These are phyloP conservation scores for Claviceps sorghi DNA, from an alignment of 2,329 filamentous ascomycete genomes.

Conservation along the genomic window DNA sequence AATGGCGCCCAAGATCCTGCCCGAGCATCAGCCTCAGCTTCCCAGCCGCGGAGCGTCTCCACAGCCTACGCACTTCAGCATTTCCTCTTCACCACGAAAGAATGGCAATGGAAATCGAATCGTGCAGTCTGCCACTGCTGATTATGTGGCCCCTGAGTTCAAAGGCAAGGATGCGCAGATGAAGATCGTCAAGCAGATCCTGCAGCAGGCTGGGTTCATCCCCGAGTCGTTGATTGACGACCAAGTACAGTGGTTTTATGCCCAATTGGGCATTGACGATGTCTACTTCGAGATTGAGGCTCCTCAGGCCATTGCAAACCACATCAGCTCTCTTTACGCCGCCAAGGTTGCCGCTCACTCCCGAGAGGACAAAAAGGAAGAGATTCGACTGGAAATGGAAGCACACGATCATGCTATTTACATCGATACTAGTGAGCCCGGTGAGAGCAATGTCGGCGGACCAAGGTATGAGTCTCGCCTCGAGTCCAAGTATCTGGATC, in stretches of 20 bases:
- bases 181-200: constrained; percentile 67
- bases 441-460: constrained; percentile 58
- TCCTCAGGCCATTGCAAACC: constrained; percentile 74
- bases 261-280: constrained; percentile 93
- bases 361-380: constrained; percentile 81
- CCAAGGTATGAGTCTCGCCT: constrained; percentile 90
- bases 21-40: constrained; percentile 25
- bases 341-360: constrained; percentile 92
- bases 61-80: constrained; percentile 71
- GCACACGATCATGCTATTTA: constrained; percentile 90
- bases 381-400: constrained; percentile 94
- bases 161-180: constrained; percentile 88
- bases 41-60: constrained; percentile 60
- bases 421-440: constrained; percentile 91
- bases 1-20: constrained; percentile 26
- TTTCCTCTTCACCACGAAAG: constrained; percentile 40
- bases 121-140: constrained; percentile 76
- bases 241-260: constrained; percentile 94
- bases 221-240: constrained; percentile 68
- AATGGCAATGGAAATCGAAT: constrained; percentile 54
- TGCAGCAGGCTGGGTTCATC: constrained; percentile 72
- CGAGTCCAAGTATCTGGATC: constrained; percentile 88
- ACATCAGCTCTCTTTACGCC: constrained; percentile 91
- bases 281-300: constrained; percentile 93
- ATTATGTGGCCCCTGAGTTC: constrained; percentile 90